Base-by-base conservation (phyloP, 148 eudicot genomes). In the Polygonum aviculare region DNA sequence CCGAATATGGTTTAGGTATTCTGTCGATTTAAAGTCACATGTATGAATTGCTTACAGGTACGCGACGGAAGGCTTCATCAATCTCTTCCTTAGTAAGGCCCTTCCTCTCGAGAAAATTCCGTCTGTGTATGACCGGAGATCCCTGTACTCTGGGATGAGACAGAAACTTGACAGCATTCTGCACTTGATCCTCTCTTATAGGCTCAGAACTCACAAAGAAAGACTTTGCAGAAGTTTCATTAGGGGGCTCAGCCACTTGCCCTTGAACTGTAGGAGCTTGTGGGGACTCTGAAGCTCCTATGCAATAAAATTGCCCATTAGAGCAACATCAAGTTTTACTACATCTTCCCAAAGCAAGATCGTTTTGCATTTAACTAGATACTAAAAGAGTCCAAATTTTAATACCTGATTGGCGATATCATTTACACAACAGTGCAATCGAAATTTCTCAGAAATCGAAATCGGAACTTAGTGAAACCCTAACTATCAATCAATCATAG, bases 31-130 rank as follows among this genome's bases (percentile, higher is more conserved):
- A 67, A 3, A 16, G 44, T 35, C 38, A 36, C 3, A 67, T 67
- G 72, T 38, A 36, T 3, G 19, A 78, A 48, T 72, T 44, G 75
- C 97, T 87, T 85, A 95, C 99, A 54, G 99, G 99, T 72, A 95
- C 99, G 74, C 93, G 97, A 48, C 93, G 89, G 80, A 95, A 93
- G 74, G 99, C 99, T 87, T 93, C 99, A 85, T 95, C 97, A 21
- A 95, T 95, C 85, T 95, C 99, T 81, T 93, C 99, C 80, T 93
- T 93, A 10, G 99, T 92, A 55, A 95, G 96, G 69, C 99, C 99
- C 81, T 95, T 95, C 80, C 85, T 89, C 86, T 95, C 99, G 67
- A 93, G 98, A 84, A 95, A 95, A 77, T 96, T 93, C 74, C 99
- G 85, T 78, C 97, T 86, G 74, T 95, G 89, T 69, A 95, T 86